phyloP scores from a whole-genome alignment of 306 rosid genomes.

The Rosa chinensis region DNA sequence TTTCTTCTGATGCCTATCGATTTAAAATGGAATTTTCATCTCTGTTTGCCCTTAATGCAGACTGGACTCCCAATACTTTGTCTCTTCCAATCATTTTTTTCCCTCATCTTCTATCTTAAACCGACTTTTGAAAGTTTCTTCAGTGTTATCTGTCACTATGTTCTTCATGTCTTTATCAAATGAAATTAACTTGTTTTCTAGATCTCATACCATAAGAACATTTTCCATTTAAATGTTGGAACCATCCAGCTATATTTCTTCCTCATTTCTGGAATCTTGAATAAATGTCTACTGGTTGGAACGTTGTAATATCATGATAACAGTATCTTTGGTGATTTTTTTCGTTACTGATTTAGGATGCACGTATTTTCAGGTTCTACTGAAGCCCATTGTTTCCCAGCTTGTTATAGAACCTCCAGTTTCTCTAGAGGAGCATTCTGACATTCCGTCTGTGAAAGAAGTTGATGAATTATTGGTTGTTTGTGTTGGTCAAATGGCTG shows the following conservation, averaged over 20 bases:
- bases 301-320: not conserved
- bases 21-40: not conserved
- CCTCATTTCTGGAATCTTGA: not conserved
- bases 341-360: conserved; percentile 23
- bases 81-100: not conserved
- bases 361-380: conserved; percentile 55
- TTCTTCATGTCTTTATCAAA: too few relatives aligned
- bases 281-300: not conserved
- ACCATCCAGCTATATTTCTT: not conserved
- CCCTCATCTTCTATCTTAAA: not conserved
- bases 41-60: not conserved
- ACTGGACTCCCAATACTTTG: not conserved
- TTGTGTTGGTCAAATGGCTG: conserved; percentile 94
- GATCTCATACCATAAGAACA: not conserved
- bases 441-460: conserved; percentile 59
- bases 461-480: conserved; percentile 77
- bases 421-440: conserved; percentile 45
- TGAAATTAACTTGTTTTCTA: not conserved
- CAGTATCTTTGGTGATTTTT: not conserved
- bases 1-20: not conserved
- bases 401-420: conserved; percentile 71
- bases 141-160: not conserved
- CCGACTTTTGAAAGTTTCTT: not conserved
- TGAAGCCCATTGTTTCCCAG: conserved; percentile 85
- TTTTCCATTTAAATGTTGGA: not conserved